A percentile compares a stretch with the other conserved stretches of the same genome.
These are phyloP conservation scores for Penicillium alfredii DNA, from an alignment of 495 filamentous ascomycete genomes.

Conservation along the genomic window DNA sequence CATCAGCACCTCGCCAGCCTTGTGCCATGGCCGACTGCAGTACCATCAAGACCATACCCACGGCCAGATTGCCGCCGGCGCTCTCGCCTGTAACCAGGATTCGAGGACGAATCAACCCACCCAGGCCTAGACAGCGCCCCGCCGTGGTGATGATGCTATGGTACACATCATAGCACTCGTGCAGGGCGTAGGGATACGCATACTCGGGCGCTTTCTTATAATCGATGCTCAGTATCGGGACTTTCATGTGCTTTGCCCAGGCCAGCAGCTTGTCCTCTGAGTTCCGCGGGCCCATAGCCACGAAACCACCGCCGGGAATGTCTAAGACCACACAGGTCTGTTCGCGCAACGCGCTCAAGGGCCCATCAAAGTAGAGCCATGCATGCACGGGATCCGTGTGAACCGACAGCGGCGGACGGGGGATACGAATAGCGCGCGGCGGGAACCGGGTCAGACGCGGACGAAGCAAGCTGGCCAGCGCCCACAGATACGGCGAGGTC, in stretches of 20 bases:
- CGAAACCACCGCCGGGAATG: slow-evolving; percentile 90
- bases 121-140: slow-evolving; percentile 77
- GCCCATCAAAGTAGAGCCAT: slow-evolving; percentile 94
- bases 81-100: slow-evolving; percentile 86
- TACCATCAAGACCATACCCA: slow-evolving; percentile 78
- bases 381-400: slow-evolving; percentile 78
- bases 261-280: slow-evolving; percentile 88
- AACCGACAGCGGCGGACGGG: slow-evolving; percentile 66
- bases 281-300: slow-evolving; percentile 86
- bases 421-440: slow-evolving; percentile 76
- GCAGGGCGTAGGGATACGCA: slow-evolving; percentile 90
- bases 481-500: slow-evolving; percentile 72
- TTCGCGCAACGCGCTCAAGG: slow-evolving; percentile 66
- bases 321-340: slow-evolving; percentile 80
- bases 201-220: slow-evolving; percentile 93
- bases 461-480: slow-evolving; percentile 61
- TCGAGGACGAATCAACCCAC: slow-evolving; percentile 62
- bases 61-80: slow-evolving; percentile 85
- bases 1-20: slow-evolving; percentile 50
- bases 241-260: slow-evolving; percentile 78
- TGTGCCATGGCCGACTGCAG: slow-evolving; percentile 62
- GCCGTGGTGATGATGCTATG: slow-evolving; percentile 66
- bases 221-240: slow-evolving; percentile 84
- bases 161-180: slow-evolving; percentile 96
- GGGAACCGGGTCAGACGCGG: slow-evolving; percentile 73